Evolutionary conservation across 345 rosid species (phyloP).

Genomic region (Salix suchowensis): DNA sequence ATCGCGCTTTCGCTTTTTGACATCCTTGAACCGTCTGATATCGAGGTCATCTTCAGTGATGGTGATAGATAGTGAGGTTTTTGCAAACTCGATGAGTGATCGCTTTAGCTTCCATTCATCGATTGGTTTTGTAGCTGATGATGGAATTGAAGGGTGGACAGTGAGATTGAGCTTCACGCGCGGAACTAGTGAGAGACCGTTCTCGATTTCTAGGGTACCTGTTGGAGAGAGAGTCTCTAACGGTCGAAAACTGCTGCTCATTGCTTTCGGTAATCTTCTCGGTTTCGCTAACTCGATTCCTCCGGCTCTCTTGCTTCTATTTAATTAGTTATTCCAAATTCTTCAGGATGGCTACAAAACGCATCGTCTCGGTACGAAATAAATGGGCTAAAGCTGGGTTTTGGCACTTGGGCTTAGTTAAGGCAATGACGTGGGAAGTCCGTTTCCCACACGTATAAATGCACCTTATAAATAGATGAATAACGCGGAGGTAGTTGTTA

Average conservation of each 20-base stretch:
- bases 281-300: background rate
- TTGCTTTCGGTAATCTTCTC: background rate
- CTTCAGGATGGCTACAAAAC: background rate
- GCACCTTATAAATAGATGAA: background rate
- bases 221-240: constrained; percentile 56
- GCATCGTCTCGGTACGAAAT: background rate
- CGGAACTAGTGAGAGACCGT: constrained; percentile 54
- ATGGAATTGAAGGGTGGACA: constrained; percentile 47
- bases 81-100: constrained; percentile 63
- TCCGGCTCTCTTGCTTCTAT: background rate
- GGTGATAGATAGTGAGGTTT: constrained; percentile 45
- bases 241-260: constrained; percentile 36
- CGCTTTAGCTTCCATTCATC: constrained; percentile 92
- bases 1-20: constrained; percentile 83
- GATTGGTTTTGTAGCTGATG: constrained; percentile 56
- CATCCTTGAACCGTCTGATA: constrained; percentile 59
- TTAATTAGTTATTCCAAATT: background rate
- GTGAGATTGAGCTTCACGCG: constrained; percentile 67
- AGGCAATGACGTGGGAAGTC: background rate
- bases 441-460: background rate
- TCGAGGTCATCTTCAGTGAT: constrained; percentile 65
- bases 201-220: constrained; percentile 64
- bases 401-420: background rate
- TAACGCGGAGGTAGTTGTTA: background rate
- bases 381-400: background rate